Conservation (phyloP, 2,329 filamentous ascomycete species). For the Pezicula rhizophila region DNA sequence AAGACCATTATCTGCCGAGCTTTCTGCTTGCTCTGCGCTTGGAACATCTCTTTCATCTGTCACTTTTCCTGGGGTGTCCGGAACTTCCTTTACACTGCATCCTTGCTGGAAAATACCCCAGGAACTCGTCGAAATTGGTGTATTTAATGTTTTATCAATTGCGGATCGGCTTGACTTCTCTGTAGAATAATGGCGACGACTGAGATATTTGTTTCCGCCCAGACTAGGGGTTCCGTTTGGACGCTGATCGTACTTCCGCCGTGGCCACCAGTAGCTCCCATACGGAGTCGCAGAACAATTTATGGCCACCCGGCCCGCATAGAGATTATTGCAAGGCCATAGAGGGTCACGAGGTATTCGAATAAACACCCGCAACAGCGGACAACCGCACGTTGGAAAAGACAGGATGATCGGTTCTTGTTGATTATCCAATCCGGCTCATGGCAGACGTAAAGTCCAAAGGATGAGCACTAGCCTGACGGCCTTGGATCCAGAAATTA, state of each 20-base stretch:
- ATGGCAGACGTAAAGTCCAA: slow-evolving; percentile 28
- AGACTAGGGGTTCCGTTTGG: not conserved
- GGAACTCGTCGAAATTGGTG: too few species aligned
- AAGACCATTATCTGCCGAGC: too few species aligned
- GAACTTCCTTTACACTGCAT: too few species aligned
- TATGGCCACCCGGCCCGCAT: slow-evolving; percentile 36
- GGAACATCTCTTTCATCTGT: too few species aligned
- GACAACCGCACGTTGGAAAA: slow-evolving; percentile 32
- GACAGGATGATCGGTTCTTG: slow-evolving; percentile 37
- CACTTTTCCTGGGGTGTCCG: too few species aligned
- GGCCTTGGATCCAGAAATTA: not conserved
- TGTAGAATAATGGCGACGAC: not conserved
- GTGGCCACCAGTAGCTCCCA: slow-evolving; percentile 22
- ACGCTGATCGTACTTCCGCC: slow-evolving; percentile 12
- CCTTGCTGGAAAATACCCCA: too few species aligned
- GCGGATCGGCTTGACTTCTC: too few species aligned
- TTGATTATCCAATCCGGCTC: slow-evolving; percentile 21
- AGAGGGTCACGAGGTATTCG: slow-evolving; percentile 33
- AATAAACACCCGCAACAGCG: slow-evolving; percentile 37
- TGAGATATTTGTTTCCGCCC: not conserved
- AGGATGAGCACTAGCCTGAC: slow-evolving; percentile 8
- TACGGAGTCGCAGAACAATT: slow-evolving; percentile 11
- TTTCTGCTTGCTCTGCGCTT: too few species aligned
- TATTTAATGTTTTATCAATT: too few species aligned
- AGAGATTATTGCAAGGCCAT: slow-evolving; percentile 35